Percentiles rank a stretch among this genome's conserved stretches.
Conservation (phyloP, 2,329 filamentous ascomycete genomes). For the Epicoccum sorghinum region DNA sequence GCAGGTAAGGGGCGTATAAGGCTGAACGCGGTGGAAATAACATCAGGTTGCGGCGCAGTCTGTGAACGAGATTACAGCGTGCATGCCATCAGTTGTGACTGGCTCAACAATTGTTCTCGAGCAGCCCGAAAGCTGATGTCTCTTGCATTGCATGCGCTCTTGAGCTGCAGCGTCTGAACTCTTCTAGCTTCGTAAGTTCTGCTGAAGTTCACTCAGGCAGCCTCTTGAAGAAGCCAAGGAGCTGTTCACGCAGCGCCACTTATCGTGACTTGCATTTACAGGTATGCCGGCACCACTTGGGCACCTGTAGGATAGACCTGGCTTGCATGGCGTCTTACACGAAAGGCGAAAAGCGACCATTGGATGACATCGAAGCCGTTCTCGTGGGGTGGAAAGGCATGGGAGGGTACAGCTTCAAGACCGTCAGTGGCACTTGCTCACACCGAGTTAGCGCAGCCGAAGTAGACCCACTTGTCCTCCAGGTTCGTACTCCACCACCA, state of each 20-base stretch:
- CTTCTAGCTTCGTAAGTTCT: background rate
- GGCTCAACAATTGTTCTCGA: background rate
- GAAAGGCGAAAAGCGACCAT: no score
- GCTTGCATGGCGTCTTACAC: no score
- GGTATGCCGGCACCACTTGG: no score
- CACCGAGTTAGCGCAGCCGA: background rate
- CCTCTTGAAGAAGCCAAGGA: background rate
- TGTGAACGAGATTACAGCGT: background rate
- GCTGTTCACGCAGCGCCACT: background rate
- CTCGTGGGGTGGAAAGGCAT: no score
- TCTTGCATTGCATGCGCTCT: background rate
- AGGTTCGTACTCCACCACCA: no score
- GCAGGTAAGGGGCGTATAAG: constrained; percentile 9
- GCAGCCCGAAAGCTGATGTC: background rate
- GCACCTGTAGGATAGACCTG: no score
- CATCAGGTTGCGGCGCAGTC: constrained; percentile 1
- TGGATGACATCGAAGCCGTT: background rate
- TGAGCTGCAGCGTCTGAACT: background rate
- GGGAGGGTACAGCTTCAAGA: no score
- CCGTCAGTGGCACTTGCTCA: background rate
- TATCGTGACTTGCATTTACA: no score
- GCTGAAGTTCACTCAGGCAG: background rate
- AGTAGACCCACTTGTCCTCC: background rate
- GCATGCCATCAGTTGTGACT: background rate
- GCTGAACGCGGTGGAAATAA: constrained; percentile 8